Evolutionary conservation across 371 early-diverging fungal species (phyloP).

Genomic region (Ordospora pajunii): DNA sequence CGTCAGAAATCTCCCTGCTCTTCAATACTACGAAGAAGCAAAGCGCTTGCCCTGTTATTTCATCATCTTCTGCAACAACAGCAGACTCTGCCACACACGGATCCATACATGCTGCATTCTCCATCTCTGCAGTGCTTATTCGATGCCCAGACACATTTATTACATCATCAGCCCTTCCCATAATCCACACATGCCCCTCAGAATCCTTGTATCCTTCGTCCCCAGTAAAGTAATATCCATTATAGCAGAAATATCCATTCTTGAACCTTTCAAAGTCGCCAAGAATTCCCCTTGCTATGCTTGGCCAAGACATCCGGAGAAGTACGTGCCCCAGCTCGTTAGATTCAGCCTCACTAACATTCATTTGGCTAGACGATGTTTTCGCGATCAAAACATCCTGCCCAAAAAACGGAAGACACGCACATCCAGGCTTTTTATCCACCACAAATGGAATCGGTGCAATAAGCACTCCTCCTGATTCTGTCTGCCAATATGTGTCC

Average conservation of each 20-base stretch:
- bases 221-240: constrained; percentile 73
- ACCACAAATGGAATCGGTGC: constrained; percentile 76
- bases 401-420: constrained; percentile 88
- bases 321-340: constrained; percentile 76
- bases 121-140: constrained; percentile 83
- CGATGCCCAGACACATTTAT: constrained; percentile 94
- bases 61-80: constrained; percentile 78
- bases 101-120: constrained; percentile 71
- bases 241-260: constrained; percentile 78
- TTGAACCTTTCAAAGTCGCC: constrained; percentile 76
- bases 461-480: constrained; percentile 82
- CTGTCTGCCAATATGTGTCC: constrained; percentile 90
- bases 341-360: constrained; percentile 4
- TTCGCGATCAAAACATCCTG: constrained; percentile 72
- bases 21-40: constrained; percentile 64
- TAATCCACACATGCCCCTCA: constrained; percentile 79
- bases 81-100: constrained; percentile 77
- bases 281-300: constrained; percentile 79
- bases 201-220: constrained; percentile 64
- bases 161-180: constrained; percentile 83
- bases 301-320: constrained; percentile 79
- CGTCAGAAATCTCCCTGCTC: constrained; percentile 25
- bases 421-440: constrained; percentile 79
- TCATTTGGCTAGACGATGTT: constrained; percentile 62
- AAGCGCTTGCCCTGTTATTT: constrained; percentile 72